These are phyloP conservation scores for Didymella pomorum DNA, from an alignment of 2,329 filamentous ascomycete genomes.

Conservation along the genomic window DNA sequence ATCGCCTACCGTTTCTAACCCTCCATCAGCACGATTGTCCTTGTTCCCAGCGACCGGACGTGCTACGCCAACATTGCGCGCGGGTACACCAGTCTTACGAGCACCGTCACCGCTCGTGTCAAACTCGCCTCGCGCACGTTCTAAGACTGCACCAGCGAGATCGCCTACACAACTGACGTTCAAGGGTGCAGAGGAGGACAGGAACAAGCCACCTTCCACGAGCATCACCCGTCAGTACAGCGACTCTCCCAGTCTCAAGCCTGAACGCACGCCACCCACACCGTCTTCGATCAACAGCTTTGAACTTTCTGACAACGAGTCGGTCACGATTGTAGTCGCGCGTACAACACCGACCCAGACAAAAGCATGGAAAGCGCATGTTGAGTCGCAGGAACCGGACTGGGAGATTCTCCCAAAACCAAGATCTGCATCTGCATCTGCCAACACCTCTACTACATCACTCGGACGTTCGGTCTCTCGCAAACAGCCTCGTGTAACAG, in stretches of 20 bases:
- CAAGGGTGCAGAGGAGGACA: constrained; percentile 15
- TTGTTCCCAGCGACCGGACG: constrained; percentile 43
- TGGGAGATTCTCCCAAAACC: constrained; percentile 41
- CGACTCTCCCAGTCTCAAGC: constrained; percentile 25
- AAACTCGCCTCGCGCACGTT: constrained; percentile 33
- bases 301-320: constrained; percentile 40
- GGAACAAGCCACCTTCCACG: constrained; percentile 13
- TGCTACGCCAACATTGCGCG: constrained; percentile 21
- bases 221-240: constrained; percentile 15
- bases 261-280: constrained; percentile 32
- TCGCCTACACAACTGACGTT: constrained; percentile 42
- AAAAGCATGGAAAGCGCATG: constrained; percentile 31
- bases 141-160: constrained; percentile 41
- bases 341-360: constrained; percentile 22
- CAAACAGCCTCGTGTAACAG: constrained; percentile 37
- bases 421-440: constrained; percentile 19
- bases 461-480: constrained; percentile 16
- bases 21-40: constrained; percentile 42
- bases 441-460: constrained; percentile 5
- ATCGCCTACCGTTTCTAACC: constrained; percentile 40
- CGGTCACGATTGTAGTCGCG: constrained; percentile 38
- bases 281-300: constrained; percentile 40
- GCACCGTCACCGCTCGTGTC: constrained; percentile 38
- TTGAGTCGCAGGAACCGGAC: constrained; percentile 40
- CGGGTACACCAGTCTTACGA: constrained; percentile 24